Base-by-base conservation (phyloP, 208 protist genomes). In the Acanthamoeba triangularis region DNA sequence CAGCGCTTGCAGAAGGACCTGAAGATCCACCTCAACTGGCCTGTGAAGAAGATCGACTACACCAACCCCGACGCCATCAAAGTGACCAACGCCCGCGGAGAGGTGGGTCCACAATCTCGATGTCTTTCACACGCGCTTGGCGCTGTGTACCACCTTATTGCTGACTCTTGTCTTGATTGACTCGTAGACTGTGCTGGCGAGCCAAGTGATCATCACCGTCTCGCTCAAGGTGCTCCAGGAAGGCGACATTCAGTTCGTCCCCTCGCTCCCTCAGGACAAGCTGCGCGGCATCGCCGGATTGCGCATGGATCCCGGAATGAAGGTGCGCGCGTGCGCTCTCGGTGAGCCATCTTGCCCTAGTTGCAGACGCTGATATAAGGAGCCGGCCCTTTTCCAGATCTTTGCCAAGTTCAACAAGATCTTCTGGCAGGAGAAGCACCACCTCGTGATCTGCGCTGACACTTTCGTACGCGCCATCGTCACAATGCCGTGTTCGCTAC, bases 371-470 rank as follows among this genome's bases (percentile, higher is more conserved):
- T 69, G n/a, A 69, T 69, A 18, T n/a, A n/a, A n/a, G 23, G 28
- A 14, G 11, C 11, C 20, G 10, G 0, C 63, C 63, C 11, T 35
- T 33, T 69, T 69, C 28, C 23, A 84, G 76, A 84, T 84, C 76
- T 84, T 84, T 54, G 76, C 33, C 41, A 84, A 84, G 76, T 84
- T 84, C 76, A 84, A 84, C 44, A 47, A 54, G 41, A 84, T 84
- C 76, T 84, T 84, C 76, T 84, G 76, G 76, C 41, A 84, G 44
- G 76, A 84, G 76, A 84, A 84, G 76, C 76, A 84, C 25, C 76
- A 84, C 41, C 33, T 84, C 13, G 76, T 84, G 8, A 54, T 84
- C 41, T 84, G 76, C 41, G 25, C 76, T 23, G 76, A 84, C 28
- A 54, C 18, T 56, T 84, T 84, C 25, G 76, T 84, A 84, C 28